Percentiles rank a stretch among this genome's conserved stretches.
phyloP scores from a whole-genome alignment of 2,329 filamentous ascomycete species.

The Pyrenochaeta sp. region DNA sequence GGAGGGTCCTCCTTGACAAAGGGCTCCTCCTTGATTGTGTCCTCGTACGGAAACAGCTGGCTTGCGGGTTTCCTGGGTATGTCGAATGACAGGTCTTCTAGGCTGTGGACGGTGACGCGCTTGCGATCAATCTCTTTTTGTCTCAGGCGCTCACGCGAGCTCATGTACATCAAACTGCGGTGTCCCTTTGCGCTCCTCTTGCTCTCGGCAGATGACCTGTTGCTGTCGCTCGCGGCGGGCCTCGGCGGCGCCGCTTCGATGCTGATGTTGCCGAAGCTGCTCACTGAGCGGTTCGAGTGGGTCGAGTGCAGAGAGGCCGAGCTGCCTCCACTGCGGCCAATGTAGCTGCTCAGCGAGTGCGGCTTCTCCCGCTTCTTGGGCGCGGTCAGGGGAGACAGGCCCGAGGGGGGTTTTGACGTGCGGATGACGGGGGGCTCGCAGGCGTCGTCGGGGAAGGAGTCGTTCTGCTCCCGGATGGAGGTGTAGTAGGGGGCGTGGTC shows the following conservation, averaged over 20 bases:
- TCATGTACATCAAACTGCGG: constrained; percentile 76
- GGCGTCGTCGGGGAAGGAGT: constrained; percentile 64
- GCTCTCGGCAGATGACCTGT: constrained; percentile 45
- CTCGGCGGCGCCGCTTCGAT: constrained; percentile 45
- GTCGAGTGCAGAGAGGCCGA: constrained; percentile 47
- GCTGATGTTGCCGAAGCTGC: constrained; percentile 53
- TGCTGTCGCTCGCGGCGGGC: constrained; percentile 39
- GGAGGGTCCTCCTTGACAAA: constrained; percentile 19
- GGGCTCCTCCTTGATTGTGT: constrained; percentile 50
- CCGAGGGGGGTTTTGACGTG: constrained; percentile 82
- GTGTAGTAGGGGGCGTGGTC: constrained; percentile 74
- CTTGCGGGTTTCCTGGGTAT: constrained; percentile 29
- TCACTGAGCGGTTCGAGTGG: constrained; percentile 44
- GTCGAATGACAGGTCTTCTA: constrained; percentile 48
- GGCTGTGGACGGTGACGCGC: constrained; percentile 57
- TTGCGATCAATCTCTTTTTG: constrained; percentile 71
- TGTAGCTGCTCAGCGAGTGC: constrained; percentile 66
- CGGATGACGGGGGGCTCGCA: constrained; percentile 76
- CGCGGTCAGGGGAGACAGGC: constrained; percentile 75
- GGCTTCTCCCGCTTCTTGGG: constrained; percentile 54
- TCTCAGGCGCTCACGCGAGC: constrained; percentile 72
- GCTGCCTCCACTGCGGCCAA: constrained; percentile 55
- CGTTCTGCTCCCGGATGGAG: constrained; percentile 58
- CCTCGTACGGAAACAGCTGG: constrained; percentile 43
- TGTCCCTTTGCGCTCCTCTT: constrained; percentile 48